These are phyloP conservation scores for Tolypocladium pustulatum DNA, from an alignment of 2,329 filamentous ascomycete genomes.

Conservation along the genomic window DNA sequence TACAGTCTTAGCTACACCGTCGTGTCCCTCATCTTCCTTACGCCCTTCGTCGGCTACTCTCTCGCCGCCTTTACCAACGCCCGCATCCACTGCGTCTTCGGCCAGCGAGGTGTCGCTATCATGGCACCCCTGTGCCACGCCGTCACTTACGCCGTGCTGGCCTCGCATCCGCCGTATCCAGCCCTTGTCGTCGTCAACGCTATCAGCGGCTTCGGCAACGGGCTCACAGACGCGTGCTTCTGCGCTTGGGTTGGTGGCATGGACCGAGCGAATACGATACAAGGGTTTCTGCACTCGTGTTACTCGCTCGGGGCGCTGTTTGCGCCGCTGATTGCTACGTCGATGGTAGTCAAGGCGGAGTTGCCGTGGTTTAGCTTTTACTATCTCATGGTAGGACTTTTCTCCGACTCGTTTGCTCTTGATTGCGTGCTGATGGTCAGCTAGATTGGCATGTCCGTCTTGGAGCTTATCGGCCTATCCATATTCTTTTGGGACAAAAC, in stretches of 20 bases:
- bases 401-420: constrained; percentile 3
- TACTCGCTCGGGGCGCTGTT: constrained; percentile 57
- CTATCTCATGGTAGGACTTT: constrained; percentile 52
- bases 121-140: constrained; percentile 52
- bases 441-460: constrained; percentile 31
- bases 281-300: constrained; percentile 54
- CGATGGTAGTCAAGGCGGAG: constrained; percentile 49
- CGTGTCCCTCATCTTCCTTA: constrained; percentile 53
- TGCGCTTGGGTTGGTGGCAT: constrained; percentile 49
- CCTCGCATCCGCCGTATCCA: constrained; percentile 53
- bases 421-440: background rate
- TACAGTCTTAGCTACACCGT: constrained; percentile 49
- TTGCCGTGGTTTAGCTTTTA: constrained; percentile 60
- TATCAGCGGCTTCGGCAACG: constrained; percentile 57
- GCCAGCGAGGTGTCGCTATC: constrained; percentile 56
- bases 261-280: constrained; percentile 56
- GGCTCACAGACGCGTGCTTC: constrained; percentile 43
- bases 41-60: constrained; percentile 53
- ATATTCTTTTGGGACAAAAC: constrained; percentile 51
- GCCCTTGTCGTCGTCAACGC: constrained; percentile 52
- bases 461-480: constrained; percentile 44
- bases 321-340: constrained; percentile 54
- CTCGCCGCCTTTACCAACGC: constrained; percentile 51
- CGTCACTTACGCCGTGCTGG: constrained; percentile 48
- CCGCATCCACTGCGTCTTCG: constrained; percentile 45